phyloP scores from a whole-genome alignment of 179 eudicot genomes.

The Carnegiea gigantea region DNA sequence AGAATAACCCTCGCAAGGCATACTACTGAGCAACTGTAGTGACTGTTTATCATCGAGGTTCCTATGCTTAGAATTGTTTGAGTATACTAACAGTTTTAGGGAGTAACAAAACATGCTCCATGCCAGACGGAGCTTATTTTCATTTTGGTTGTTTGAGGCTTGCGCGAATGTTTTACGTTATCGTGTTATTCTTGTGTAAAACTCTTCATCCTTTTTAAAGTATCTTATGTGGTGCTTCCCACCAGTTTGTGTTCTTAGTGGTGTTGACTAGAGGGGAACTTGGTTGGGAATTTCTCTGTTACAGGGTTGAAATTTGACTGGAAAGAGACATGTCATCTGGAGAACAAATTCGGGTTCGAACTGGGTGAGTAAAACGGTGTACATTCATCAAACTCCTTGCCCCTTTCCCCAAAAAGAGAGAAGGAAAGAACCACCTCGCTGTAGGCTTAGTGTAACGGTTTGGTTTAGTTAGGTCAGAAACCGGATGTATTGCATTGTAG shows the following conservation, averaged over 20 bases:
- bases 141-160: conserved; percentile 1
- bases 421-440: too few species aligned
- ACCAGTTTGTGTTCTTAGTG: neutral
- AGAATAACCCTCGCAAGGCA: conserved; percentile 85
- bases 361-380: too few species aligned
- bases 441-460: too few species aligned
- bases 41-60: neutral
- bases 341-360: too few species aligned
- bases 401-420: too few species aligned
- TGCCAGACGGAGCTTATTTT: neutral
- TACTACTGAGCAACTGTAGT: conserved; percentile 55
- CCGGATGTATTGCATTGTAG: too few species aligned
- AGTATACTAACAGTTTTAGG: neutral
- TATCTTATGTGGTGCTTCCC: neutral
- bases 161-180: neutral
- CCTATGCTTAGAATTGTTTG: neutral
- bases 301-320: too few species aligned
- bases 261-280: too few species aligned
- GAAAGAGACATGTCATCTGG: too few species aligned
- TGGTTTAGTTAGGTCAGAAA: too few species aligned
- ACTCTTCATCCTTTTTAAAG: neutral
- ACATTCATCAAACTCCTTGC: too few species aligned
- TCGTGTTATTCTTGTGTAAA: neutral
- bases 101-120: neutral
- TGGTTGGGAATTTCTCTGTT: too few species aligned